Percentiles rank a stretch among this genome's conserved stretches.
These are phyloP conservation scores for Imleria badia DNA, from an alignment of 768 basidiomycete genomes.

Conservation along the genomic window DNA sequence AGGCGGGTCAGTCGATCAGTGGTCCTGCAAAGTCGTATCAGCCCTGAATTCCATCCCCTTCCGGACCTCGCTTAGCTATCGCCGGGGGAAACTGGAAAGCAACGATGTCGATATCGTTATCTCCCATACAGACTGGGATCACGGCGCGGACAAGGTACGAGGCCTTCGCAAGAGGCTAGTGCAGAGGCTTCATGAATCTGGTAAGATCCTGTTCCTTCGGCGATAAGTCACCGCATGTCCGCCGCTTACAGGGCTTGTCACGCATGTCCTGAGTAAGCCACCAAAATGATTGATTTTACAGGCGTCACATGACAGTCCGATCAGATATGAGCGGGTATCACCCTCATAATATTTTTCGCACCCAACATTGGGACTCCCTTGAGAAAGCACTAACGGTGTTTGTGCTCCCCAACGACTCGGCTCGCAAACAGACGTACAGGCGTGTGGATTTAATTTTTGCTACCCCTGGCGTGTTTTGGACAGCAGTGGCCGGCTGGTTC, in stretches of 20 bases:
- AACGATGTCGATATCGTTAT: conserved; percentile 92
- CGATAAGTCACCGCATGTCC: not conserved
- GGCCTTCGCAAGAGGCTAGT: conserved; percentile 64
- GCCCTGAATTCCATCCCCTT: not conserved
- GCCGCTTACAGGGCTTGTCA: conserved; percentile 57
- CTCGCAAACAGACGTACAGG: conserved; percentile 48
- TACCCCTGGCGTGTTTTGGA: conserved; percentile 76
- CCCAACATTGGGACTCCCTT: conserved; percentile 72
- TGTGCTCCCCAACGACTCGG: conserved; percentile 47
- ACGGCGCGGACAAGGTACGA: conserved; percentile 49
- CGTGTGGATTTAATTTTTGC: conserved; percentile 86
- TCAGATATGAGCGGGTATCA: conserved; percentile 64
- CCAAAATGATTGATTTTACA: not conserved
- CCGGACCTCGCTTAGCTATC: conserved; percentile 51
- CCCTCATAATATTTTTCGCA: conserved; percentile 50
- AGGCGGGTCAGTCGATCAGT: conserved; percentile 61
- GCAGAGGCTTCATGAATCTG: conserved; percentile 52
- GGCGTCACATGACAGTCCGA: conserved; percentile 8
- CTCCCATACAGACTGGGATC: conserved; percentile 56
- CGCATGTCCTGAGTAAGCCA: conserved; percentile 77
- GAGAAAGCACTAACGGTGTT: conserved; percentile 87
- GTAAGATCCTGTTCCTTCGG: conserved; percentile 36
- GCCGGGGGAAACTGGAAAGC: conserved; percentile 77
- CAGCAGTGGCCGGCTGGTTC: conserved; percentile 87
- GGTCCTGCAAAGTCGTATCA: not conserved